Conservation (phyloP, 1,284 basidiomycete species). For the Sporisorium iseilematis-ciliati region DNA sequence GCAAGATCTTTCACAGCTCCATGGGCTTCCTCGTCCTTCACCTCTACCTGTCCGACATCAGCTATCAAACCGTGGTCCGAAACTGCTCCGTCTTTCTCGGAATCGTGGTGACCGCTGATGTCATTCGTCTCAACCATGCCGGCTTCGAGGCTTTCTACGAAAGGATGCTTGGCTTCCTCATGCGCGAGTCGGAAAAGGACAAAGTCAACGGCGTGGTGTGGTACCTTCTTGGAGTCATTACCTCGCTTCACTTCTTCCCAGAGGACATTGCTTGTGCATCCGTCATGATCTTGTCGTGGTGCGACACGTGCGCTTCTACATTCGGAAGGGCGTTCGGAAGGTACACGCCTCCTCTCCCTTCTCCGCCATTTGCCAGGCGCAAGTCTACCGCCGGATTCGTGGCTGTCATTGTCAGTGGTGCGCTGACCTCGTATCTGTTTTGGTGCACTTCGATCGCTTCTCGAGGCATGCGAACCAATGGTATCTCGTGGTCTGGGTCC, state of each 20-base stretch:
- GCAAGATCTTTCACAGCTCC: slow-evolving; percentile 89
- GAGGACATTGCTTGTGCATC: slow-evolving; percentile 67
- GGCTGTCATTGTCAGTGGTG: slow-evolving; percentile 84
- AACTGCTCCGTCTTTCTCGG: slow-evolving; percentile 78
- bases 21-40: slow-evolving; percentile 89
- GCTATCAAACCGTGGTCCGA: slow-evolving; percentile 75
- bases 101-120: slow-evolving; percentile 81
- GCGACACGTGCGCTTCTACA: slow-evolving; percentile 93
- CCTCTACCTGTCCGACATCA: slow-evolving; percentile 74
- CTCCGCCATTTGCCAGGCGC: slow-evolving; percentile 81
- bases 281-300: slow-evolving; percentile 82
- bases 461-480: slow-evolving; percentile 49
- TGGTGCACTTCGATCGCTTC: slow-evolving; percentile 74
- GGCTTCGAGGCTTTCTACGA: slow-evolving; percentile 84
- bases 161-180: slow-evolving; percentile 82
- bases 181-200: slow-evolving; percentile 88
- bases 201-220: slow-evolving; percentile 82
- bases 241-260: slow-evolving; percentile 77
- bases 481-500: slow-evolving; percentile 60
- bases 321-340: slow-evolving; percentile 87
- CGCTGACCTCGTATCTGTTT: slow-evolving; percentile 80
- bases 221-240: slow-evolving; percentile 92
- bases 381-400: slow-evolving; percentile 91
- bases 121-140: slow-evolving; percentile 80
- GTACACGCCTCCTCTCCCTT: slow-evolving; percentile 81